Percentiles rank a stretch among this genome's conserved stretches.
These are phyloP conservation scores for Oryza punctata DNA, from an alignment of 176 grass and related monocot genomes.

Conservation along the genomic window DNA sequence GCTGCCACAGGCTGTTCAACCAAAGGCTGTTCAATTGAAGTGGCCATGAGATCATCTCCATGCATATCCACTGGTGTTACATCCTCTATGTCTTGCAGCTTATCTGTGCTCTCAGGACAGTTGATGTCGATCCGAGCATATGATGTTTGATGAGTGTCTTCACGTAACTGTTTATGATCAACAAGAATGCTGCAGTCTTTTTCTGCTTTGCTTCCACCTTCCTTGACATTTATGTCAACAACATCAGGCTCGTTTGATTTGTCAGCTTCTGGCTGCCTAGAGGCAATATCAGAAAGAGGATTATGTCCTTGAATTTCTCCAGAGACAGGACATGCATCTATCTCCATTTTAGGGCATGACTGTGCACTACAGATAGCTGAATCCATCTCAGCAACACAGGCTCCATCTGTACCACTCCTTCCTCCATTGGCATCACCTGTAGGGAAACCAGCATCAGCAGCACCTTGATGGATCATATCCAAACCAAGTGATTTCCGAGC, in stretches of 20 bases:
- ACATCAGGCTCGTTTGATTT: constrained; percentile 23
- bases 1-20: constrained; percentile 22
- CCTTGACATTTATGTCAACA: constrained; percentile 33
- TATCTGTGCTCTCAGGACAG: constrained; percentile 42
- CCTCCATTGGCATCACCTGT: constrained; percentile 52
- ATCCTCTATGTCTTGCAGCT: constrained; percentile 27
- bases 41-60: neutral
- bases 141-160: constrained; percentile 28
- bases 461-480: constrained; percentile 67
- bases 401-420: constrained; percentile 71
- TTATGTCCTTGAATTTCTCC: constrained; percentile 23
- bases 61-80: constrained; percentile 24
- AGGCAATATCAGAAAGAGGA: constrained; percentile 14
- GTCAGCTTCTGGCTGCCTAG: constrained; percentile 27
- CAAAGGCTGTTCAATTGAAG: constrained; percentile 36
- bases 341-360: constrained; percentile 64
- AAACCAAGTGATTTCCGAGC: constrained; percentile 80
- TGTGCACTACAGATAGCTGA: constrained; percentile 67
- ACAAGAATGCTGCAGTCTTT: neutral
- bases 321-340: constrained; percentile 49
- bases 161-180: constrained; percentile 29
- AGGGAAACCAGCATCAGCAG: constrained; percentile 39
- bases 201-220: constrained; percentile 43
- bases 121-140: constrained; percentile 44
- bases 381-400: constrained; percentile 66